These are phyloP conservation scores for Dactylella cylindrospora DNA, from an alignment of 2,329 filamentous ascomycete species.

Conservation along the genomic window DNA sequence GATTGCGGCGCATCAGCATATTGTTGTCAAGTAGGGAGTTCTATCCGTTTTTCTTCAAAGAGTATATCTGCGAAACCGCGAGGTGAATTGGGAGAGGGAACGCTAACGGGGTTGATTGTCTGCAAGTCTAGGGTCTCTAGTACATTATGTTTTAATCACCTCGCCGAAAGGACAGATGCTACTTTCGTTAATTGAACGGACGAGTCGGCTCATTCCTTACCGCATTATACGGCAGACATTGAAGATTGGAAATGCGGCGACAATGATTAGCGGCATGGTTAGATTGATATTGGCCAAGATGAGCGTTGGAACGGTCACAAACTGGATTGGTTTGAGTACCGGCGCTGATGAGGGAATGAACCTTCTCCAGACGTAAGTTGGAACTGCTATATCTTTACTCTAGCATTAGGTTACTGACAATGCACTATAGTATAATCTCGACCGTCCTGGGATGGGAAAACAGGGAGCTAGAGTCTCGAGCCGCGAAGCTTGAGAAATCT, in stretches of 20 bases:
- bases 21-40: slow-evolving; percentile 66
- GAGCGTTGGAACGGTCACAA: slow-evolving; percentile 71
- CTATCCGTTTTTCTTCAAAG: slow-evolving; percentile 29
- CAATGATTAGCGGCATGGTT: slow-evolving; percentile 77
- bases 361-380: slow-evolving; percentile 62
- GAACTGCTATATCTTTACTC: background rate
- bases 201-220: slow-evolving; percentile 72
- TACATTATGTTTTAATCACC: slow-evolving; percentile 71
- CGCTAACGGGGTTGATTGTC: slow-evolving; percentile 35
- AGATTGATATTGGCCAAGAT: slow-evolving; percentile 74
- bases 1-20: slow-evolving; percentile 66
- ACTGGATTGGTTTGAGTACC: slow-evolving; percentile 74
- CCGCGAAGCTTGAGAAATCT: slow-evolving; percentile 65
- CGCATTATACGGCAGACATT: slow-evolving; percentile 71
- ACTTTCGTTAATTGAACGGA: slow-evolving; percentile 68
- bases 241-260: slow-evolving; percentile 74
- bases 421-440: slow-evolving; percentile 65
- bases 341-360: slow-evolving; percentile 78
- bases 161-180: slow-evolving; percentile 75
- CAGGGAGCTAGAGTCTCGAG: slow-evolving; percentile 66
- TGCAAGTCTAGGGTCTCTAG: slow-evolving; percentile 67
- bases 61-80: too few species aligned
- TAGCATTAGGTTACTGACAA: background rate
- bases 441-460: slow-evolving; percentile 73
- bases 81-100: too few species aligned